Evolutionary conservation across 306 rosid genomes (phyloP).

Genomic region (Cicer arietinum): DNA sequence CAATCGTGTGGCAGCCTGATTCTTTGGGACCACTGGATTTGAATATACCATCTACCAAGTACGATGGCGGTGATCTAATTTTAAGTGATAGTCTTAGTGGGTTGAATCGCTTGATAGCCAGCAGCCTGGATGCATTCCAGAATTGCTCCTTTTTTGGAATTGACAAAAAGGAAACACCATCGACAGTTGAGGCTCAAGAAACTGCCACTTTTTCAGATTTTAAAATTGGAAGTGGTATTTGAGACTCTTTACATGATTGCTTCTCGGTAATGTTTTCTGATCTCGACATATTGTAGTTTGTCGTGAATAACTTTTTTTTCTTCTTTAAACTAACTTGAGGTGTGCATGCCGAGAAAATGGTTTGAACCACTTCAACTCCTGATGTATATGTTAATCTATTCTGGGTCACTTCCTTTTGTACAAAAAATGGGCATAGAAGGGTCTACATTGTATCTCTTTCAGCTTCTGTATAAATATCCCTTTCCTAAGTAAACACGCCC

Average conservation of each 20-base stretch:
- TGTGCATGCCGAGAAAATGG: slow-evolving; percentile 49
- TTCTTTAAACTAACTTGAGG: slow-evolving; percentile 55
- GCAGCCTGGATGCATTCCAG: slow-evolving; percentile 99
- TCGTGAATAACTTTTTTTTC: slow-evolving; percentile 52
- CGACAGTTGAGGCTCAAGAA: slow-evolving; percentile 68
- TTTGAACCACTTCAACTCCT: slow-evolving; percentile 44
- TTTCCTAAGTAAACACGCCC: slow-evolving; percentile 1
- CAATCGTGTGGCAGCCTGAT: slow-evolving; percentile 74
- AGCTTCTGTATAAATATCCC: slow-evolving; percentile 44
- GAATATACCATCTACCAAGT: slow-evolving; percentile 78
- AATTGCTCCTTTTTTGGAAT: slow-evolving; percentile 90
- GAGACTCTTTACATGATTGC: slow-evolving; percentile 36
- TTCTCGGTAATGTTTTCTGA: slow-evolving; percentile 17
- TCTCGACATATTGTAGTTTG: slow-evolving; percentile 44
- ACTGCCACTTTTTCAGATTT: slow-evolving; percentile 63
- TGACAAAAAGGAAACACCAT: slow-evolving; percentile 83
- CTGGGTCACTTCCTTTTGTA: slow-evolving; percentile 50
- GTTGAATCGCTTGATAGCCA: slow-evolving; percentile 91
- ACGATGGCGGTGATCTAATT: slow-evolving; percentile 68
- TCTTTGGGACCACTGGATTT: slow-evolving; percentile 89
- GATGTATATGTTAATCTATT: slow-evolving; percentile 54
- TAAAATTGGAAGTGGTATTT: slow-evolving; percentile 65
- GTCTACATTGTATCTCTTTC: slow-evolving; percentile 26
- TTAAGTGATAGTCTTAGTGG: slow-evolving; percentile 89
- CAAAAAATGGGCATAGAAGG: slow-evolving; percentile 51